phyloP scores from a whole-genome alignment of 495 filamentous ascomycete species.

The Chaetomium tenue region DNA sequence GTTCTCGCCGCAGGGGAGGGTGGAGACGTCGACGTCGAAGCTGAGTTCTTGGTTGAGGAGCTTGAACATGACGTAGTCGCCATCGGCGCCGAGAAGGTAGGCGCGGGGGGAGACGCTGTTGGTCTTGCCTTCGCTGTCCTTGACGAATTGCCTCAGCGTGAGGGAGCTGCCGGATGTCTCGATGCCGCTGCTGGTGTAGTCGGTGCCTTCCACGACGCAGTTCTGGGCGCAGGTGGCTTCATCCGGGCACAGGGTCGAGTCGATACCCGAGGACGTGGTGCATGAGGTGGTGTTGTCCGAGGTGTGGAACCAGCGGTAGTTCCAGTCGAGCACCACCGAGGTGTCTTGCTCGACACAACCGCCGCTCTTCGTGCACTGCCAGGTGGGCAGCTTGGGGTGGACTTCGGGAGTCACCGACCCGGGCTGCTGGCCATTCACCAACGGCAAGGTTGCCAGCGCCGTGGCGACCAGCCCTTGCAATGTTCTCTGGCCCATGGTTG shows the following conservation, averaged over 20 bases:
- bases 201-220: constrained; percentile 48
- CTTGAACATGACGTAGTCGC: constrained; percentile 60
- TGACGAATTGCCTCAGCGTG: constrained; percentile 47
- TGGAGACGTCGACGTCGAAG: constrained; percentile 63
- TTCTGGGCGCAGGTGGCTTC: constrained; percentile 50
- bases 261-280: constrained; percentile 45
- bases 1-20: constrained; percentile 64
- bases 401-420: constrained; percentile 44
- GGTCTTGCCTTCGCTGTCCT: constrained; percentile 22
- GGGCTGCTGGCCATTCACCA: constrained; percentile 24
- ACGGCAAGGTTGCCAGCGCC: background rate
- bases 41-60: constrained; percentile 59
- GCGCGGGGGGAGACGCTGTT: constrained; percentile 52
- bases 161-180: constrained; percentile 42
- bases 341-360: constrained; percentile 49
- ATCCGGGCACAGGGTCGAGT: constrained; percentile 49
- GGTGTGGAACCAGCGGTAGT: constrained; percentile 50
- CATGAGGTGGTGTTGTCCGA: constrained; percentile 34
- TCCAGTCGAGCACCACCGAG: constrained; percentile 51
- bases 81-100: constrained; percentile 57
- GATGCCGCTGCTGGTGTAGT: constrained; percentile 51
- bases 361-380: constrained; percentile 47
- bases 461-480: background rate
- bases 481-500: background rate
- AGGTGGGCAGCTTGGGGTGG: constrained; percentile 51